Conservation (phyloP, 768 basidiomycete genomes). For the Obba rivulosa region DNA sequence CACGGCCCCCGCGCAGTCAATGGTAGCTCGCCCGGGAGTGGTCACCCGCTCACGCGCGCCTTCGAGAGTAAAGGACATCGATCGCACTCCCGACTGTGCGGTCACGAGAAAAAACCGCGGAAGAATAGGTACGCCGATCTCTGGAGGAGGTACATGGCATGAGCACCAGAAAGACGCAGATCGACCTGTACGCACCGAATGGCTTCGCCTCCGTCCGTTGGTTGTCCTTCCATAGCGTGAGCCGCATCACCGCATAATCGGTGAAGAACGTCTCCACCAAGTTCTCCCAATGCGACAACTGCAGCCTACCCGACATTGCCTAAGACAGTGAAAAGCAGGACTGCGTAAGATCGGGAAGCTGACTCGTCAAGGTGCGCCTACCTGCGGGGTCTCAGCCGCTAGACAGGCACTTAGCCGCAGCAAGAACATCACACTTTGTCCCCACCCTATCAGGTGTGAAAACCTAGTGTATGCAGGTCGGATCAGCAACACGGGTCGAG, state of each 20-base stretch:
- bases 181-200: conserved; percentile 53
- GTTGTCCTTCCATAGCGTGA: conserved; percentile 88
- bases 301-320: conserved; percentile 42
- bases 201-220: conserved; percentile 74
- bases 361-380: conserved; percentile 24
- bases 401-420: conserved; percentile 68
- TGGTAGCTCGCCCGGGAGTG: conserved; percentile 39
- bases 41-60: conserved; percentile 66
- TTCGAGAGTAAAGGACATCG: conserved; percentile 76
- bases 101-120: conserved; percentile 85
- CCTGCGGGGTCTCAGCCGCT: conserved; percentile 44
- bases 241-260: conserved; percentile 64
- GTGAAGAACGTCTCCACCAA: conserved; percentile 69
- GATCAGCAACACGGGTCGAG: too few species aligned
- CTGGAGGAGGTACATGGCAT: conserved; percentile 30
- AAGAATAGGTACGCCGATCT: conserved; percentile 74
- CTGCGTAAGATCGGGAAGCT: neutral
- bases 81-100: conserved; percentile 78
- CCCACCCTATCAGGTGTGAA: conserved; percentile 37
- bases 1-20: conserved; percentile 68
- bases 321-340: neutral
- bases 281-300: conserved; percentile 61
- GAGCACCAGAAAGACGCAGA: conserved; percentile 3
- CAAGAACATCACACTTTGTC: conserved; percentile 61
- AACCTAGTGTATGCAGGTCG: too few species aligned